Evolutionary conservation across 345 rosid species (phyloP), one percentile per base, ranked within the genome.

Genomic region (Lumnitzera littorea): DNA sequence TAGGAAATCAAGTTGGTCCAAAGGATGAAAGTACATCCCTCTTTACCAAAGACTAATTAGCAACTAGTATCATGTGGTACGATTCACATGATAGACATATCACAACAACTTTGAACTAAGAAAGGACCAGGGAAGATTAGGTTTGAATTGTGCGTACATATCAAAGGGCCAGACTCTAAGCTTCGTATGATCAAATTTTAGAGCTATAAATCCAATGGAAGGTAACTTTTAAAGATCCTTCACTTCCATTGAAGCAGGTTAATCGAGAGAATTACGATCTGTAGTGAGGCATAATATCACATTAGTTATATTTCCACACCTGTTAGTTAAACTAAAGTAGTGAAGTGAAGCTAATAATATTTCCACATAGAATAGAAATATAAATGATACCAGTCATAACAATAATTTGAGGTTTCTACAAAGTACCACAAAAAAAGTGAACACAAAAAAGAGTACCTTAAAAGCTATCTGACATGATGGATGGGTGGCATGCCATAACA

Each of bases 211-310:
- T 43, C 83, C 82, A 49, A 71, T 71, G 27, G 95, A 80, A 24
- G 95, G 76, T 50, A 85, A 74, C 67, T 78, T 79, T 63, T 74
- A 82, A 69, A 83, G 55, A 55, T 73, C 50, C 65, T 76, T 80
- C 16, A 67, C 49, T 46, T 85, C 91, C 2, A 68, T 9, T 7
- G 83, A 62, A 62, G 72, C 70, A 24, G 72, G 47, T 46, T 83
- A 83, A 70, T 78, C 76, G 12, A 62, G 59, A 11, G 83, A 57
- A 41, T 67, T 78, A 36, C 46, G 63, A 14, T 69, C 91, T 87
- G 76, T 31, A 47, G 65, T 66, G 69, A 15, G 15, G 46, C 24
- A 43, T 41, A 15, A 20, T 27, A 25, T 25, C 15, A 48, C 4
- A 58, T 31, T 20, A 41, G 29, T 36, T 36, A 16, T 4, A 60